Evolutionary conservation across 345 rosid genomes (phyloP).

Genomic region (Eucalyptus tenuipes): DNA sequence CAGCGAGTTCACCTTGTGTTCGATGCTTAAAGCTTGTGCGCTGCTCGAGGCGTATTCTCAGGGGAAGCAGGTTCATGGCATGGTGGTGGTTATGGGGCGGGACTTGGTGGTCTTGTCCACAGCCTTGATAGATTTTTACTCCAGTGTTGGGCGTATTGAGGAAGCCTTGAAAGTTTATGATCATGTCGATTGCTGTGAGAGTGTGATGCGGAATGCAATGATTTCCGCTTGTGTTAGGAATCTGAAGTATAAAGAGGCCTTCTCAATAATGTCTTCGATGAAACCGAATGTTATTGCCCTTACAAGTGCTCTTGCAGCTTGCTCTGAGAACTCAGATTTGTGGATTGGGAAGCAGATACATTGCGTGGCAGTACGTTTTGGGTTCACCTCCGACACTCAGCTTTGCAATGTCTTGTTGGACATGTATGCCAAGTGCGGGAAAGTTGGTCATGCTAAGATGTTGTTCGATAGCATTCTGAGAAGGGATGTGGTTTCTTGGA

Average conservation of each 20-base stretch:
- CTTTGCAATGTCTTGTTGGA: conserved; percentile 65
- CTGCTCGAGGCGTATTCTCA: conserved; percentile 30
- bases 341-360: conserved; percentile 72
- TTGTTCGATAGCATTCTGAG: conserved; percentile 24
- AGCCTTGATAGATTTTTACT: conserved; percentile 61
- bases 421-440: conserved; percentile 75
- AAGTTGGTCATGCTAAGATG: conserved; percentile 18
- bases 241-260: conserved; percentile 38
- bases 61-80: conserved; percentile 71
- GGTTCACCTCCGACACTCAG: conserved; percentile 39
- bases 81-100: conserved; percentile 51
- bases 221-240: conserved; percentile 54
- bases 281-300: conserved; percentile 50
- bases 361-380: conserved; percentile 34
- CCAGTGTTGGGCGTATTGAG: conserved; percentile 23
- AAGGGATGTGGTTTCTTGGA: conserved; percentile 67
- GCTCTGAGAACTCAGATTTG: conserved; percentile 54
- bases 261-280: conserved; percentile 25
- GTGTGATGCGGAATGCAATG: conserved; percentile 53
- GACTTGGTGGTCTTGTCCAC: conserved; percentile 68
- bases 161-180: conserved; percentile 52
- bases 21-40: conserved; percentile 57
- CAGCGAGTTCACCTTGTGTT: conserved; percentile 67
- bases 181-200: conserved; percentile 21
- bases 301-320: conserved; percentile 55